Conservation (phyloP, 2,329 filamentous ascomycete genomes). For the Aspergillus texensis region DNA sequence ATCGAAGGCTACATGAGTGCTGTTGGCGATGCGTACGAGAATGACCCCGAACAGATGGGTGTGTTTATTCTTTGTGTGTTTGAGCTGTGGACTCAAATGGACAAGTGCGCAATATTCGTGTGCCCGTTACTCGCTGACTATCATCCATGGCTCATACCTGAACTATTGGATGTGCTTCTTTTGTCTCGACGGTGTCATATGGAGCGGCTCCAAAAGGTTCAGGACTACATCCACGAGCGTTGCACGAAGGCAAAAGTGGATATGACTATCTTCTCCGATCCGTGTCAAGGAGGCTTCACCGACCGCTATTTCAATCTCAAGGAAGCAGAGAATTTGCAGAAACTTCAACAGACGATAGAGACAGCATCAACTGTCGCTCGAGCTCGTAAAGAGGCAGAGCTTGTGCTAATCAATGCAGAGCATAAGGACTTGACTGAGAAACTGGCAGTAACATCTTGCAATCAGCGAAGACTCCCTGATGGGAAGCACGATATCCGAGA, state of each 20-base stretch:
- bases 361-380: constrained; percentile 29
- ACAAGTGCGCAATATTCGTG: constrained; percentile 46
- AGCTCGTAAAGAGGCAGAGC: constrained; percentile 44
- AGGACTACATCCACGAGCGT: constrained; percentile 52
- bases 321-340: constrained; percentile 25
- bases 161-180: constrained; percentile 59
- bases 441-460: constrained; percentile 37
- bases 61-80: constrained; percentile 57
- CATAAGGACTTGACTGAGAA: constrained; percentile 42
- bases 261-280: constrained; percentile 54
- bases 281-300: constrained; percentile 48
- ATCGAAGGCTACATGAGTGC: constrained; percentile 41
- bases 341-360: constrained; percentile 40
- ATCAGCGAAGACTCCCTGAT: constrained; percentile 22
- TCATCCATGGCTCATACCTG: constrained; percentile 53
- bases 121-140: constrained; percentile 56
- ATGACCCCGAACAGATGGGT: constrained; percentile 55
- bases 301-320: constrained; percentile 47
- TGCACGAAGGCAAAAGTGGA: constrained; percentile 22
- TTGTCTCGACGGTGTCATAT: constrained; percentile 53
- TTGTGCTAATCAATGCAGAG: constrained; percentile 34
- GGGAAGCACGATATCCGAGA: constrained; percentile 33
- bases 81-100: constrained; percentile 62
- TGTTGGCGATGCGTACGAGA: constrained; percentile 43
- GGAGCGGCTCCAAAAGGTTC: constrained; percentile 53